Evolutionary conservation across 768 basidiomycete genomes (phyloP).

Genomic region (Rubroboletus pulcherrimus): DNA sequence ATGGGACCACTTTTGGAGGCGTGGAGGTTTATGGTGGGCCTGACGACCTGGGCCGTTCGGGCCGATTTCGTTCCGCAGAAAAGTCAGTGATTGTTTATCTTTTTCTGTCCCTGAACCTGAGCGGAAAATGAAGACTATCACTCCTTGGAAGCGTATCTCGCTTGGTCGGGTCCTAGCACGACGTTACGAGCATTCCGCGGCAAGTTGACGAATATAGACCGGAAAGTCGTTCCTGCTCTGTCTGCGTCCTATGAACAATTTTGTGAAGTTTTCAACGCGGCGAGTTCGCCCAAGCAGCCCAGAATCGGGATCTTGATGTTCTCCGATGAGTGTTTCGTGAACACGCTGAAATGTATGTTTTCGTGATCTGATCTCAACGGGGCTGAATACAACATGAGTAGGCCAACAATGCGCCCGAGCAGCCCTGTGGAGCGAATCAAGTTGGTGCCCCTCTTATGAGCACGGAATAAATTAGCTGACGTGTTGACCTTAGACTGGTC

Average conservation of each 20-base stretch:
- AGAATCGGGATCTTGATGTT: not conserved
- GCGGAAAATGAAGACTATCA: not conserved
- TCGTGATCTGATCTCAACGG: not conserved
- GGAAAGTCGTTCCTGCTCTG: slow-evolving; percentile 5
- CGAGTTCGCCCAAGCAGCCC: not conserved
- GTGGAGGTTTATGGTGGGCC: slow-evolving; percentile 7
- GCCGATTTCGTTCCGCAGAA: slow-evolving; percentile 8
- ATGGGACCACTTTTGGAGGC: not conserved
- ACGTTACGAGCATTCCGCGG: slow-evolving; percentile 13
- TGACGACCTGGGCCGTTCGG: slow-evolving; percentile 8
- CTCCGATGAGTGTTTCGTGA: not conserved
- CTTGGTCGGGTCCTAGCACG: slow-evolving; percentile 10
- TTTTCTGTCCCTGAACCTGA: not conserved
- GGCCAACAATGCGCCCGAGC: slow-evolving; percentile 3
- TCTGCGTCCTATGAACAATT: slow-evolving; percentile 11
- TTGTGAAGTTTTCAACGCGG: not conserved
- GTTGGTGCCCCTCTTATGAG: not conserved
- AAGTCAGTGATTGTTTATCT: not conserved
- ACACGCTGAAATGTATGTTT: slow-evolving; percentile 7
- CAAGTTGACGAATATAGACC: slow-evolving; percentile 3
- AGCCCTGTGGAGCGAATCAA: slow-evolving; percentile 10
- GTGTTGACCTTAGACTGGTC: slow-evolving; percentile 9
- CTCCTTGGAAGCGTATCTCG: slow-evolving; percentile 8
- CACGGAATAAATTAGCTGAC: not conserved
- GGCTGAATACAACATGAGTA: not conserved